A percentile compares a stretch with the other conserved stretches of the same genome.
phyloP scores from a whole-genome alignment of 169 alveolate genomes.

The Plasmodium relictum region DNA sequence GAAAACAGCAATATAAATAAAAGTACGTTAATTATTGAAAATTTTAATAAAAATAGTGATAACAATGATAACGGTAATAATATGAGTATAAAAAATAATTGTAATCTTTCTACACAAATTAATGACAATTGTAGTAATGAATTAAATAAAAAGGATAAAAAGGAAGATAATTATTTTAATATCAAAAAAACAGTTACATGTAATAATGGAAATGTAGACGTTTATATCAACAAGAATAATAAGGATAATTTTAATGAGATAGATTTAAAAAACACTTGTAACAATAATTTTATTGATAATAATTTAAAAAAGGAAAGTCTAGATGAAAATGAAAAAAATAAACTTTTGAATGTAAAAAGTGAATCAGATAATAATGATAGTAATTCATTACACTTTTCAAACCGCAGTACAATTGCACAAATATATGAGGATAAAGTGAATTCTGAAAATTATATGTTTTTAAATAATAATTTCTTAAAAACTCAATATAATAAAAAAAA shows the following conservation, averaged over 20 bases:
- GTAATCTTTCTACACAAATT: background rate
- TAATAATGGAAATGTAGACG: background rate
- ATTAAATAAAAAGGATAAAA: background rate
- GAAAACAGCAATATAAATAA: background rate
- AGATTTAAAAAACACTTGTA: background rate
- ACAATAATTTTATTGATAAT: background rate
- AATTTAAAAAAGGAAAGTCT: background rate
- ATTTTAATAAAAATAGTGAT: background rate
- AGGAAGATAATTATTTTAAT: background rate
- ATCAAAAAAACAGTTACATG: background rate
- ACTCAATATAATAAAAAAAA: background rate
- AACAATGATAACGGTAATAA: background rate
- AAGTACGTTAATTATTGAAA: background rate
- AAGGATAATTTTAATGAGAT: background rate
- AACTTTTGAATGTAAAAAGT: conserved; percentile 20
- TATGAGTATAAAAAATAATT: background rate
- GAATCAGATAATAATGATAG: conserved; percentile 9
- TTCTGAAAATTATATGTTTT: background rate
- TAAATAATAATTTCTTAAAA: background rate
- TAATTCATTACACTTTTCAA: conserved; percentile 13
- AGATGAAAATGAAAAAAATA: conserved; percentile 5
- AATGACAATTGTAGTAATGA: background rate
- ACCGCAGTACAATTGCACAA: conserved; percentile 24
- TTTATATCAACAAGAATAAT: background rate
- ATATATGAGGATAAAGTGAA: conserved; percentile 16